phyloP scores from a whole-genome alignment of 768 basidiomycete genomes.

The Hericium erinaceus region DNA sequence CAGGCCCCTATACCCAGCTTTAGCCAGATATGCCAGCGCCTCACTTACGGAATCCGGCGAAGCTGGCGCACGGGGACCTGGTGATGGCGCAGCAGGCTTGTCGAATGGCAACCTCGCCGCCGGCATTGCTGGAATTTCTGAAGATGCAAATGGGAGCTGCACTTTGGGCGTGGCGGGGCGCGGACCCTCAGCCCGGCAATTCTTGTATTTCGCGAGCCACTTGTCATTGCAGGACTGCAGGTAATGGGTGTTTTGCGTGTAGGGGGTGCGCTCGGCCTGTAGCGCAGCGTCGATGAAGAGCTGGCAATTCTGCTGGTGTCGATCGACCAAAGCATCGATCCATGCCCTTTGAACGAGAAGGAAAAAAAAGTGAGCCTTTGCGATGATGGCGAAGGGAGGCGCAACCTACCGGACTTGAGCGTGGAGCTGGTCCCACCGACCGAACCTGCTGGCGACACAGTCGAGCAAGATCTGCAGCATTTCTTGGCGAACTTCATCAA shows the following conservation, averaged over 20 bases:
- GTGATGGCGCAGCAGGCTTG: not conserved
- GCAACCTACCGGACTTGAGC: not conserved
- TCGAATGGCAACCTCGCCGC: not conserved
- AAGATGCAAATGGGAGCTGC: not conserved
- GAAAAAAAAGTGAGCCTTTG: not conserved
- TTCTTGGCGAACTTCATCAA: not conserved
- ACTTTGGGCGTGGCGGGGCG: not conserved
- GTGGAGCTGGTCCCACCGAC: not conserved
- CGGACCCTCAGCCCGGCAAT: not conserved
- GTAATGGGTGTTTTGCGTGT: not conserved
- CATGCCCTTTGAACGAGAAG: not conserved
- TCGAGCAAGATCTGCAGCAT: not conserved
- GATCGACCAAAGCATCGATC: not conserved
- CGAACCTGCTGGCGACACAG: not conserved
- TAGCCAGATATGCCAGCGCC: not conserved
- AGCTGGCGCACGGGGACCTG: not conserved
- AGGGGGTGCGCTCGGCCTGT: not conserved
- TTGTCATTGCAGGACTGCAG: not conserved
- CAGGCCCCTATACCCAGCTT: constrained; percentile 1
- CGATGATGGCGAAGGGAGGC: not conserved
- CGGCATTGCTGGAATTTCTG: not conserved
- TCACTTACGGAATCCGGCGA: not conserved
- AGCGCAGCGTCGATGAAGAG: not conserved
- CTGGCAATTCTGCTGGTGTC: not conserved
- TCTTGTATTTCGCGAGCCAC: not conserved